Base-by-base conservation (phyloP, 768 basidiomycete genomes). In the Macrolepiota fuliginosa region DNA sequence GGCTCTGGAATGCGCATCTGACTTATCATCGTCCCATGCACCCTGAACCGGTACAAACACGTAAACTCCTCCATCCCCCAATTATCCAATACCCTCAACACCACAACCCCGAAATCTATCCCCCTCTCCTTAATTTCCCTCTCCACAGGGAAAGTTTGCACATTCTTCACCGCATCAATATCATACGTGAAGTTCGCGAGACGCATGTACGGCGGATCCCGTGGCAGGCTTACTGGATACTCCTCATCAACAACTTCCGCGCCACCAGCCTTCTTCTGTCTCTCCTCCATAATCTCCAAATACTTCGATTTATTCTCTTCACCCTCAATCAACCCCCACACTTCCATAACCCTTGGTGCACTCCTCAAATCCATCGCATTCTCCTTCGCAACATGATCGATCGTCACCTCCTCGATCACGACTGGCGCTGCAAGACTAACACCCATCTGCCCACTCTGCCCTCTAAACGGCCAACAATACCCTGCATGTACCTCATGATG, bases 391-490 rank as follows among this genome's bases (percentile, higher is more conserved):
- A 94, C 86, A 71, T 99, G 96, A 69, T 98, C 96, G 61, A 99
- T 83, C 22, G 91, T 91, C 54, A 99, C 76, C 25, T 85, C 83
- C 1, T 88, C 85, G 50, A 98, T 83, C 55, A 80, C 78, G 22
- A 92, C 82, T 10, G 93, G 94, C 4, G 83, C 81, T 1, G 87
- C 86, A 29, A 99, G 85, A 37, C 80, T 78, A 32, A 99, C 87
- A 4, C 93, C 96, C 10, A 98, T 76, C 68, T 92, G 91, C 3
- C 96, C 96, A 52, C 82, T 72, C 17, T 79, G 68, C 0, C 96
- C 96, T 4, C 76, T 77, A 76, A 98, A 94, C 1, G 96, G 92
- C 95, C 96, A 99, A 74, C 96, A 99, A 59, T 89, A 83, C 2
- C 97, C 96, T 36, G 86, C 86, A 58, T 89, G 83, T 27, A 80